Evolutionary conservation across 2,329 filamentous ascomycete species (phyloP).

Genomic region (Paecilomyces variotii): DNA sequence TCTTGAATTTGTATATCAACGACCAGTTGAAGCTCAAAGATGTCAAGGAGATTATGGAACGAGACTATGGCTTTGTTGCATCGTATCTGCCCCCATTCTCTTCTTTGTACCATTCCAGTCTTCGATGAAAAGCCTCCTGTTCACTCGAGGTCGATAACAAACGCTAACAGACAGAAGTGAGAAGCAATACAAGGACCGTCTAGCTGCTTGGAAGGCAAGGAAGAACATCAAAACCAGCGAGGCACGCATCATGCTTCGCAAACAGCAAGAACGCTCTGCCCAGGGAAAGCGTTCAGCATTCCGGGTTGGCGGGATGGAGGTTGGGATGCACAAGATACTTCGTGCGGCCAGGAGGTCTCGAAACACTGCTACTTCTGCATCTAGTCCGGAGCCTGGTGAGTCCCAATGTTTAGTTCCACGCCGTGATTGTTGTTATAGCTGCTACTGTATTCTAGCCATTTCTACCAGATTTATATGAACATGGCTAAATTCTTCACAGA

Average conservation of each 20-base stretch:
- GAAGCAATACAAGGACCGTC: slow-evolving; percentile 33
- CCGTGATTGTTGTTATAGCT: background rate
- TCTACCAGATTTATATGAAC: background rate
- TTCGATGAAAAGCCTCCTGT: background rate
- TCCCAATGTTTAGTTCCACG: background rate
- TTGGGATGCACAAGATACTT: slow-evolving; percentile 28
- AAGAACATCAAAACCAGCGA: slow-evolving; percentile 33
- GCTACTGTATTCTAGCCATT: background rate
- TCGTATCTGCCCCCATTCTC: slow-evolving; percentile 19
- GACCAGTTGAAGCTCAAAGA: slow-evolving; percentile 27
- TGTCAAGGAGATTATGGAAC: slow-evolving; percentile 30
- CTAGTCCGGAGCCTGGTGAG: slow-evolving; percentile 27
- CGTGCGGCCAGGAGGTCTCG: slow-evolving; percentile 11
- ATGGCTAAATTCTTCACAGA: slow-evolving; percentile 10
- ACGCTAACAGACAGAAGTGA: slow-evolving; percentile 18
- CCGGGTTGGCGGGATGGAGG: slow-evolving; percentile 24
- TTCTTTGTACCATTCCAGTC: background rate
- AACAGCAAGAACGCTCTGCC: slow-evolving; percentile 29
- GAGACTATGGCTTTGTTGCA: slow-evolving; percentile 27
- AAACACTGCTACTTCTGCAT: slow-evolving; percentile 21
- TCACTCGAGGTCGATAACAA: background rate
- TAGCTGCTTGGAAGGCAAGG: slow-evolving; percentile 28
- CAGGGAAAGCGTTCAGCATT: slow-evolving; percentile 30
- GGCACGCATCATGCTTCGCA: slow-evolving; percentile 29
- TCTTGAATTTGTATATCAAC: slow-evolving; percentile 28